A percentile compares a stretch with the other conserved stretches of the same genome.
Evolutionary conservation across 176 grass and related monocot genomes (phyloP).

Genomic region (Rhipidocladum racemiflorum): DNA sequence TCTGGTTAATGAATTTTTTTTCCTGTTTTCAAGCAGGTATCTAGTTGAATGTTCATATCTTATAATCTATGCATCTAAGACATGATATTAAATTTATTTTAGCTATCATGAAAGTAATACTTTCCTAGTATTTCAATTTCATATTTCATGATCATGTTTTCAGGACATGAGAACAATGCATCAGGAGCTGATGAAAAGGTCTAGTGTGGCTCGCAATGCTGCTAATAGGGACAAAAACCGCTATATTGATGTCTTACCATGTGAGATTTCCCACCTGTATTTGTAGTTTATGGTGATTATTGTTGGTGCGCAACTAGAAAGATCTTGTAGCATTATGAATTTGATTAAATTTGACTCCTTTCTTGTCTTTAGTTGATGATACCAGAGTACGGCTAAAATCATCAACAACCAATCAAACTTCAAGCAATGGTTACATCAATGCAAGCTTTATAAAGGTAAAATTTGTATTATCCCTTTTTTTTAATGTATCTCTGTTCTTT

Average conservation of each 20-base stretch:
- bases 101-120: not conserved
- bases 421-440: conserved; percentile 66
- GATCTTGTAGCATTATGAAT: not conserved
- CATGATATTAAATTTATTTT: not conserved
- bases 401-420: conserved; percentile 19
- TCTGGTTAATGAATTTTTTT: not conserved
- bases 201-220: conserved; percentile 49
- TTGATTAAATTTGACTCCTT: conserved; percentile 6
- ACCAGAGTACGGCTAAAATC: conserved; percentile 57
- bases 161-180: conserved; percentile 21
- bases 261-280: conserved; percentile 42
- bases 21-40: conserved; percentile 1
- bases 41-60: not conserved
- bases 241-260: conserved; percentile 83
- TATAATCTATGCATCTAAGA: not conserved
- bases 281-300: conserved; percentile 20
- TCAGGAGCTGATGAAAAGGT: conserved; percentile 4
- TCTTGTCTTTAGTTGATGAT: conserved; percentile 58
- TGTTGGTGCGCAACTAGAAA: not conserved
- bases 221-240: conserved; percentile 72
- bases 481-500: not conserved
- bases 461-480: not conserved
- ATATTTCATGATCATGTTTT: conserved; percentile 16
- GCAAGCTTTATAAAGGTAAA: conserved; percentile 83
- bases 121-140: not conserved